Evolutionary conservation across 2,329 filamentous ascomycete species (phyloP).

Genomic region (Xylariaceae sp.): DNA sequence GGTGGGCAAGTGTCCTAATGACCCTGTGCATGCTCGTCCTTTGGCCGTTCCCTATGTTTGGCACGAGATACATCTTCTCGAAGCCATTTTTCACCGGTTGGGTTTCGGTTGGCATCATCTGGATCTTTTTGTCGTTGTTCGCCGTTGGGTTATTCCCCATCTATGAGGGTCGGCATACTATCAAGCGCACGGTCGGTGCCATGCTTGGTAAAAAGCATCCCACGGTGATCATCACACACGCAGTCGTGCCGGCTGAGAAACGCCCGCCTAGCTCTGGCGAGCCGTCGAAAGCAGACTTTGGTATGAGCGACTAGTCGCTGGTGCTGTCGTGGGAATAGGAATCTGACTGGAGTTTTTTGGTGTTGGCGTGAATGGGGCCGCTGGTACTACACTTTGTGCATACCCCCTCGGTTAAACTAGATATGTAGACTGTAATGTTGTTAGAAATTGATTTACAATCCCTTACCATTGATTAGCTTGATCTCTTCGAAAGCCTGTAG

Average conservation of each 20-base stretch:
- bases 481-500: no score
- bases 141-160: conserved; percentile 78
- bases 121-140: conserved; percentile 69
- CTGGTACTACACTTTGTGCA: no score
- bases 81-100: conserved; percentile 80
- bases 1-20: conserved; percentile 53
- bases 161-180: conserved; percentile 70
- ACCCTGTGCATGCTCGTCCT: conserved; percentile 71
- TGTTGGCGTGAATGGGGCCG: not conserved
- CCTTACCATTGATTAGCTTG: no score
- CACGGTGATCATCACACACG: conserved; percentile 29
- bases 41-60: conserved; percentile 93
- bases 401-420: no score
- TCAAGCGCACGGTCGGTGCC: conserved; percentile 55
- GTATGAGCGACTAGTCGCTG: not conserved
- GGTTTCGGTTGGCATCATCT: conserved; percentile 72
- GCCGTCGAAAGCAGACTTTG: conserved; percentile 18
- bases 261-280: conserved; percentile 15
- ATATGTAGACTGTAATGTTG: no score
- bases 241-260: conserved; percentile 22
- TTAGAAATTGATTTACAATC: no score
- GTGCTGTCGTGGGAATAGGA: conserved; percentile 1
- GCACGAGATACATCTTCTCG: conserved; percentile 73
- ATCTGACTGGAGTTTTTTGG: not conserved
- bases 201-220: conserved; percentile 48